Base-by-base conservation (phyloP, 176 grass and related monocot genomes). In the Phoenix roebelenii region DNA sequence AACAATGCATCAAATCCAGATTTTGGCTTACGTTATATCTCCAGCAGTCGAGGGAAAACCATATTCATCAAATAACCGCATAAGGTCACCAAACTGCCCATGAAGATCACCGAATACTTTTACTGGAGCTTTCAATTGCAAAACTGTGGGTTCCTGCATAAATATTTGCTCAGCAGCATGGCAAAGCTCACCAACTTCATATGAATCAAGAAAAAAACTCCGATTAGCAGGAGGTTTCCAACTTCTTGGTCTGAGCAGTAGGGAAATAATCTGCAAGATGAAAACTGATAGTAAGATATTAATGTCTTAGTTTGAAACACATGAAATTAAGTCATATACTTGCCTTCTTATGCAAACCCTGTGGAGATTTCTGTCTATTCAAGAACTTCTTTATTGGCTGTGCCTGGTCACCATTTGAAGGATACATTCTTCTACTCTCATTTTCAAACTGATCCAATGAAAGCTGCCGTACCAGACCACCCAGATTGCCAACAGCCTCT, bases 61-160 rank as follows among this genome's bases (percentile, higher is more conserved):
- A 54, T 98, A 98, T 72, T 98, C 93, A 85, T 98, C 93, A 60
- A 98, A 97, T 48, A 98, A 77, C 55, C 93, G 81, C 87, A 98
- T 98, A 50, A 98, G 76, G 59, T 98, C 93, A 24, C 93, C 93
- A 92, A 98, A 98, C 58, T 98, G 93, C 16, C 93, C 93, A 70
- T 98, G 93, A 68, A 98, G 87, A 73, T 98, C 93, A 60, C 93
- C 93, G 78, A 98, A 98, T 56, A 92, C 87, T 83, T 98, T 98
- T 51, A 98, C 55, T 20, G 93, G 93, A 55, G 93, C 93, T 82
- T 98, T 98, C 48, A 98, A 66, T 82, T 98, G 93, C 73, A 98
- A 79, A 60, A 92, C 93, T 60, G 84, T 98, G 55, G 93, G 76
- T 65, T 98, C 93, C 72, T 98, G 93, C 75, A 85, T 92, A 77